Evolutionary conservation across 2,329 filamentous ascomycete species (phyloP), one percentile per base, ranked within the genome.

Genomic region (Xylaria sp.): DNA sequence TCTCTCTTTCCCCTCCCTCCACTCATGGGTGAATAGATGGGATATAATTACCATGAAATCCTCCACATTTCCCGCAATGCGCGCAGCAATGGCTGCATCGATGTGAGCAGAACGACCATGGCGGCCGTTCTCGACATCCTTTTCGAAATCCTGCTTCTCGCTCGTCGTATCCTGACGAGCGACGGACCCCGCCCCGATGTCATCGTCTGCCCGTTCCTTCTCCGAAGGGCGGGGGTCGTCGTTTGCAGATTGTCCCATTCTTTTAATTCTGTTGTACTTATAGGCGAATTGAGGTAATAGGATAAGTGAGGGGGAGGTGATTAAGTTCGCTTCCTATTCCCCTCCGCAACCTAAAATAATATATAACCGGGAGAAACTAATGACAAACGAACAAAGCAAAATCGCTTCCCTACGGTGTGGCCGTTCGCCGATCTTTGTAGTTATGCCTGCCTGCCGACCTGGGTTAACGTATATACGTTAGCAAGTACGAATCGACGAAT

Each of bases 1-100:
- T 5, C 23, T 4, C 25, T 40, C 35, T 18, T 4, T 55, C 10
- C 29, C 51, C 18, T 27, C 1, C 27, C 58, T 29, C 40, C 16
- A 16, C 40, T 5, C 40, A 18, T 6, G 16, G 1, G 13, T 40
- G n/a, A 18, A 44, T 16, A 3, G 40, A 18, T 5, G 29, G 23
- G 18, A 18, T 16, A 57, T 42, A 51, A 65, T 71, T 68, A 77
- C 76, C 75, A 77, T 76, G 65, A 77, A 77, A 66, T 77, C 75
- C 0, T 76, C 76, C 16, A 77, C 75, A 60, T 72, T 76, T 3
- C 68, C 76, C n/a, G 76, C 76, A 53, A 77, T 76, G 51, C 74
- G 74, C 25, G 66, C 72, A 2, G 75, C 75, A 47, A 77, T 59
- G 4, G 66, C 72, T 10, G 75, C 74, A 25, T 77, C 75, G 42